Conservation (phyloP, 495 filamentous ascomycete species). For the Penicillium odoratum region DNA sequence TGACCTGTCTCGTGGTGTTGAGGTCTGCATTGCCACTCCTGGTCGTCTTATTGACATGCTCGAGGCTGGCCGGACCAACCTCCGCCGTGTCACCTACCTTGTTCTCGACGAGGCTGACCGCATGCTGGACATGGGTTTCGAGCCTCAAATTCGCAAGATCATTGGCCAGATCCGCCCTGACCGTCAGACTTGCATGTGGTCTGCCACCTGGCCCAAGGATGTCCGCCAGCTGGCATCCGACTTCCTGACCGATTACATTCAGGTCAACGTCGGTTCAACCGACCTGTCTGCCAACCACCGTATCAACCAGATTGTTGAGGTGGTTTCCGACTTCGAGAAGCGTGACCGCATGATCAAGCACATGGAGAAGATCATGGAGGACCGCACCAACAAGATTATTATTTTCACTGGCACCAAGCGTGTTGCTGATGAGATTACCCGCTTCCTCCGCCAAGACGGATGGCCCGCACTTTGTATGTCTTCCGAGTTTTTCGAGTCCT, state of each 20-base stretch:
- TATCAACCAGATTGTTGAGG: constrained; percentile 96
- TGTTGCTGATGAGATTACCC: constrained; percentile 96
- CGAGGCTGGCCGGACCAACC: constrained; percentile 95
- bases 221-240: constrained; percentile 93
- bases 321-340: constrained; percentile 95
- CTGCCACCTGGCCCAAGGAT: constrained; percentile 99
- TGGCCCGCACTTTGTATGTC: constrained; percentile 96
- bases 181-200: constrained; percentile 99
- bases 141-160: constrained; percentile 98
- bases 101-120: constrained; percentile 99
- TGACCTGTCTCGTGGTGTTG: constrained; percentile 88
- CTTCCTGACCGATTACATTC: constrained; percentile 94
- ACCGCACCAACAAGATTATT: constrained; percentile 87
- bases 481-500: neutral
- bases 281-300: constrained; percentile 97
- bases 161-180: constrained; percentile 97
- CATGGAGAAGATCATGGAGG: constrained; percentile 96
- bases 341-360: constrained; percentile 97
- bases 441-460: constrained; percentile 97
- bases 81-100: constrained; percentile 95
- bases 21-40: constrained; percentile 97
- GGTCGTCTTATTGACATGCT: constrained; percentile 99
- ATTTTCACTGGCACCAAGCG: constrained; percentile 99
- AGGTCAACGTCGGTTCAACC: constrained; percentile 98
- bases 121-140: constrained; percentile 99